Evolutionary conservation across 225 moss, liverwort and hornwort species (phyloP), one percentile per base, ranked within the genome.

Genomic region (Neckera pumila): DNA sequence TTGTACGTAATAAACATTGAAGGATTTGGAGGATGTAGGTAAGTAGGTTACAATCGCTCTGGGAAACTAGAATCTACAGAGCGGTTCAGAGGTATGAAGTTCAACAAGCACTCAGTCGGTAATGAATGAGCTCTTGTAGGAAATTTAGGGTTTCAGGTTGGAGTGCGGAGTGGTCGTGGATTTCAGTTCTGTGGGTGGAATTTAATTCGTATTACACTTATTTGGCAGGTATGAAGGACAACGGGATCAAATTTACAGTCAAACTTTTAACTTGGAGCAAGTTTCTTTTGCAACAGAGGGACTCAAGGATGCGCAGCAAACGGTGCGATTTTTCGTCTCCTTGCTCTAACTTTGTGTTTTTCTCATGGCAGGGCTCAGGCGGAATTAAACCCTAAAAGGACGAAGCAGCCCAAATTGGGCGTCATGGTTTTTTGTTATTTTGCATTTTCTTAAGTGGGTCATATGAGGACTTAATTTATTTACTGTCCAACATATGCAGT

Each of bases 231-330:
- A 92, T 63, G 98, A 99, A 93, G 97, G 96, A 49, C 98, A 99
- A 91, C 90, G 97, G 86, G 98, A 99, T 91, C 98, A 97, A 85
- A 88, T 99, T 42, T 97, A 99, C 85, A 96, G 93, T 87, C 98
- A 99, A 89, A 96, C 97, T 53, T 97, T 96, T 81, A 97, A 96
- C 89, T 92, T 99, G 90, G 98, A 99, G 91, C 98, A 99, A 87
- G 98, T 99, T 84, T 77, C 96, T 69, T 99, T 99, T 91, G 98
- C 98, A 73, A 96, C 98, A 33, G 98, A 99, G 89, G 94, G 98
- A 21, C 92, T 97, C 86, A 96, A 95, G 86, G 97, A 97, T 91
- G 98, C 98, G 25, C 95, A 94, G 88, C 96, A 97, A 91, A 99
- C 98, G 89, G 96, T 96, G 80, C 34, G 93, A 30, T 62, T 81